Percentiles rank a stretch among this genome's conserved stretches.
phyloP scores from a whole-genome alignment of 805 yeast species.

The Novakomyces olei region DNA sequence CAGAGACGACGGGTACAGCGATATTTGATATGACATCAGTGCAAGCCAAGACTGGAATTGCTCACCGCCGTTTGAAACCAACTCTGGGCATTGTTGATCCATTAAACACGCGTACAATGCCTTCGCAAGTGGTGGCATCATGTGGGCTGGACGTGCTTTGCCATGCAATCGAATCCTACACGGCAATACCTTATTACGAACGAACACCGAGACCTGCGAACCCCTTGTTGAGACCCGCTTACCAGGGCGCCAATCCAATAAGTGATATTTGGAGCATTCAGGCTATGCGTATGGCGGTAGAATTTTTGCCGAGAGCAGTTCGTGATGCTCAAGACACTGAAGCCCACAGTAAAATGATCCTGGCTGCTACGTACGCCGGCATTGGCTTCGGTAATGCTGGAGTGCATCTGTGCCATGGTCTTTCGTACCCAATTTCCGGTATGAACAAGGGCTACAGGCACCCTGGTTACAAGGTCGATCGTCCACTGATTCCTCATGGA shows the following conservation, averaged over 20 bases:
- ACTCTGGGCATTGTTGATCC: constrained; percentile 25
- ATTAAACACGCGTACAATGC: constrained; percentile 20
- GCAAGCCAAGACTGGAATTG: constrained; percentile 23
- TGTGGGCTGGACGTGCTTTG: constrained; percentile 26
- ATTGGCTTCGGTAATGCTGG: constrained; percentile 27
- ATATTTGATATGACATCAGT: constrained; percentile 21
- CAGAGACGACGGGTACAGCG: constrained; percentile 26
- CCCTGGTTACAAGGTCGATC: constrained; percentile 19
- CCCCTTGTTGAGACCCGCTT: constrained; percentile 20
- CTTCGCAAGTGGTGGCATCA: constrained; percentile 21
- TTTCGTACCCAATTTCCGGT: constrained; percentile 20
- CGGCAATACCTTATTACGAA: constrained; percentile 22
- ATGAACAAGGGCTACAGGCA: constrained; percentile 19
- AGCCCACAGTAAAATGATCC: constrained; percentile 23
- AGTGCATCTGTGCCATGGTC: constrained; percentile 23
- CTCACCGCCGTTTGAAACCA: constrained; percentile 22
- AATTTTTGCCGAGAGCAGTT: constrained; percentile 21
- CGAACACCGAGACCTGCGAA: constrained; percentile 19
- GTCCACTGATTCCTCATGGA: constrained; percentile 24
- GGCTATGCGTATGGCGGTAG: constrained; percentile 20
- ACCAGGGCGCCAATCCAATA: constrained; percentile 25
- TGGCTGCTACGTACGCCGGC: constrained; percentile 26
- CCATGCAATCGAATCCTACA: constrained; percentile 25
- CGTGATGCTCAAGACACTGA: constrained; percentile 20
- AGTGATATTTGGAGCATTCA: constrained; percentile 23